phyloP scores from a whole-genome alignment of 2,329 filamentous ascomycete species.

The Ploettnerulaceae sp. region DNA sequence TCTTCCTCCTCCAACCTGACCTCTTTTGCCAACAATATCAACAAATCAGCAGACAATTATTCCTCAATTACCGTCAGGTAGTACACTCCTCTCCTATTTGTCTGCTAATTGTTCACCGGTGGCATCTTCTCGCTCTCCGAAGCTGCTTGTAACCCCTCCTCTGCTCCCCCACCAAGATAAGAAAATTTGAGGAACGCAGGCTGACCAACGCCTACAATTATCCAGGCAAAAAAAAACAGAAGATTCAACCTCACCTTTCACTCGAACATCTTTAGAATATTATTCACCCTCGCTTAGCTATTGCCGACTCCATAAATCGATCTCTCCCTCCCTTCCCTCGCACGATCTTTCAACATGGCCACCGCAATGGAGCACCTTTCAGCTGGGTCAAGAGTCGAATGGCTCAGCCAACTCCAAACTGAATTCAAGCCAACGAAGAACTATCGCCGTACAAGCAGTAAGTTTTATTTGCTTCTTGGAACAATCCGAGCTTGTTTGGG shows the following conservation, averaged over 20 bases:
- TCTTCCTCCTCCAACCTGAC: too few relatives aligned
- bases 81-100: too few relatives aligned
- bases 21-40: too few relatives aligned
- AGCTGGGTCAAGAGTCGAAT: slow-evolving; percentile 51
- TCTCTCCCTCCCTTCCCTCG: neutral
- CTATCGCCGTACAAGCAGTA: slow-evolving; percentile 84
- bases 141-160: slow-evolving; percentile 12
- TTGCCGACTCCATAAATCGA: neutral
- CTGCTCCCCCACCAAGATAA: slow-evolving; percentile 17
- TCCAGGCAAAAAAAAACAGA: slow-evolving; percentile 1
- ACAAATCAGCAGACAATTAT: too few relatives aligned
- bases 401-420: slow-evolving; percentile 60
- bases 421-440: slow-evolving; percentile 79
- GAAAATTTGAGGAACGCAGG: slow-evolving; percentile 9
- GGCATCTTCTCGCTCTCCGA: slow-evolving; percentile 6
- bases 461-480: slow-evolving; percentile 66
- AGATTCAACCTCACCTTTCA: neutral
- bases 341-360: slow-evolving; percentile 35
- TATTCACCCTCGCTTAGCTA: neutral
- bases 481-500: neutral
- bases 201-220: slow-evolving; percentile 8
- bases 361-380: slow-evolving; percentile 83
- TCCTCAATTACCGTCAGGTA: too few relatives aligned
- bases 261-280: neutral
- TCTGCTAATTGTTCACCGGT: neutral